Conservation (phyloP, 352 stramenopile species). For the Lagenidium giganteum region DNA sequence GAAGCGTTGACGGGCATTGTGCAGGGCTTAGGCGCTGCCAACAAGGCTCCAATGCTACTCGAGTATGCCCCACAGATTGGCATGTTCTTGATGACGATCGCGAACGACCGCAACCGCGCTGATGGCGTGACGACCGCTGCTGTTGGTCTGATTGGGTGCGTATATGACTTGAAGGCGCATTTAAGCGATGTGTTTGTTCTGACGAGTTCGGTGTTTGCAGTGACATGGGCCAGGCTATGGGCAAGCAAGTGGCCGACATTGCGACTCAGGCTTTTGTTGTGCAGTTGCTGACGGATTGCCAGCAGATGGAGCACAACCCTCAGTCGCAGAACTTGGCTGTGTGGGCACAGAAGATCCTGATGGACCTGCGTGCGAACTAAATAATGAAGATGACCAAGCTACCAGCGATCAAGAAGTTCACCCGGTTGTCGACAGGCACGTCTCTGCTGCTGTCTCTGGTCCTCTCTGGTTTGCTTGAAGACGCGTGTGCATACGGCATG, state of each 20-base stretch:
- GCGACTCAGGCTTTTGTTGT: constrained; percentile 69
- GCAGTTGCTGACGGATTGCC: constrained; percentile 69
- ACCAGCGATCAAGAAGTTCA: no score
- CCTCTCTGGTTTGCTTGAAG: no score
- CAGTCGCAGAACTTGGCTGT: constrained; percentile 65
- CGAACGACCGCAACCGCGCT: constrained; percentile 72
- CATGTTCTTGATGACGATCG: constrained; percentile 85
- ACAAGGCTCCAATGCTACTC: constrained; percentile 82
- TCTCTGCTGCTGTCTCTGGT: no score
- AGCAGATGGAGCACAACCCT: constrained; percentile 49
- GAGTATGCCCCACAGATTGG: constrained; percentile 84
- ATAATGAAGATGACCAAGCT: constrained; percentile 1
- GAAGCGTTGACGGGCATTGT: constrained; percentile 97
- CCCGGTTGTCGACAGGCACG: no score
- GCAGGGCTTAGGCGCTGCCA: constrained; percentile 89
- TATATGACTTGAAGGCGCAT: constrained; percentile 1
- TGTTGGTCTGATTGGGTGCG: constrained; percentile 86
- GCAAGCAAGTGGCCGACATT: constrained; percentile 50
- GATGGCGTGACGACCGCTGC: constrained; percentile 90
- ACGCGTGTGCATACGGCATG: no score
- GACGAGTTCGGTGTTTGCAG: constrained; percentile 24
- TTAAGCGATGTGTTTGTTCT: constrained; percentile 10
- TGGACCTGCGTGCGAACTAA: constrained; percentile 58
- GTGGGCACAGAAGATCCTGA: constrained; percentile 76
- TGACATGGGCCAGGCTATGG: constrained; percentile 78